Conservation (phyloP, 352 stramenopile genomes). For the Nothophytophthora sp. region DNA sequence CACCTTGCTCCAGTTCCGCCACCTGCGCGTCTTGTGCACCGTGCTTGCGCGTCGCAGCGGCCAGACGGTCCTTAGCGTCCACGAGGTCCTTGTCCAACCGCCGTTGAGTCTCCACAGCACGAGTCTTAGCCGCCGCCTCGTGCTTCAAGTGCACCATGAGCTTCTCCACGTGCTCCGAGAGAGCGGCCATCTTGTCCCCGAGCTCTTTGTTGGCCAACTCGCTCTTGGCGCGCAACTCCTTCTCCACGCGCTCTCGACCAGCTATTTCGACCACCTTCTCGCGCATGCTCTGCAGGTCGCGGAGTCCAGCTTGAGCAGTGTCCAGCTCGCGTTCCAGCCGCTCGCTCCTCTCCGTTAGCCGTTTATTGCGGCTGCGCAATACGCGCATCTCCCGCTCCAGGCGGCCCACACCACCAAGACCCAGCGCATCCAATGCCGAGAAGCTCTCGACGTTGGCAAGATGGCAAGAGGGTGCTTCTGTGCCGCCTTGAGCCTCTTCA, state of each 20-base stretch:
- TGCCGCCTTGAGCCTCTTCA: constrained; percentile 14
- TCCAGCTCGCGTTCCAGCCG: constrained; percentile 59
- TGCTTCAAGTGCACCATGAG: constrained; percentile 97
- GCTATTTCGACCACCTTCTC: constrained; percentile 78
- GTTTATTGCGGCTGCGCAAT: constrained; percentile 74
- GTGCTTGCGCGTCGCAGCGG: constrained; percentile 80
- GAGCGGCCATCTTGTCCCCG: constrained; percentile 86
- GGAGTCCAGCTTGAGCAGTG: constrained; percentile 38
- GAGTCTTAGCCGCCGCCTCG: constrained; percentile 93
- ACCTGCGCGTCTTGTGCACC: constrained; percentile 85
- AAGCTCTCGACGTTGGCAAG: constrained; percentile 64
- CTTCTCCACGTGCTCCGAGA: constrained; percentile 97
- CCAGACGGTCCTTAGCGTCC: constrained; percentile 62
- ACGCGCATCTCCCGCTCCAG: constrained; percentile 75
- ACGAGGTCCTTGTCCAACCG: constrained; percentile 80
- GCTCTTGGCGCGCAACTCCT: constrained; percentile 78
- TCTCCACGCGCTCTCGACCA: constrained; percentile 83
- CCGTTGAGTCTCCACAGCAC: constrained; percentile 74
- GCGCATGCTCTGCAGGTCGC: constrained; percentile 71
- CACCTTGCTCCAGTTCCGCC: constrained; percentile 91
- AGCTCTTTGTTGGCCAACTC: constrained; percentile 64
- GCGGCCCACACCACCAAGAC: constrained; percentile 53
- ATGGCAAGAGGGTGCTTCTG: constrained; percentile 27
- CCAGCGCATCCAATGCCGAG: constrained; percentile 52
- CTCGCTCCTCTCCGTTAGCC: constrained; percentile 47